Base-by-base conservation (phyloP, 805 yeast species). In the Hanseniaspora singularis region DNA sequence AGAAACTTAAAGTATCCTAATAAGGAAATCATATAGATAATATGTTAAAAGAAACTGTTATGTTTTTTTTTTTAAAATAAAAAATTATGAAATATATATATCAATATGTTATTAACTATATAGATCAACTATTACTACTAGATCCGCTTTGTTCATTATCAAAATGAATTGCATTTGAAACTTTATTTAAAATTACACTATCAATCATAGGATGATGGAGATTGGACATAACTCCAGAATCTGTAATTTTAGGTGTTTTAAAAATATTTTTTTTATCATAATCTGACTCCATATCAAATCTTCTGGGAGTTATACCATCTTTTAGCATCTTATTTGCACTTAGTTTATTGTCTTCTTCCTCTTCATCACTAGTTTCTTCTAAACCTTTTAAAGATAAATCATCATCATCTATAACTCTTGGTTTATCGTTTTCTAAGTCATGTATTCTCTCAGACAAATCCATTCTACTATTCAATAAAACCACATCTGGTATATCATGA, bases 341-440 rank as follows among this genome's bases (percentile, higher is more conserved):
- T n/a, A n/a, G n/a, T n/a, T 28, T 33, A 15, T 15, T 20, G 3
- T 16, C 27, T 12, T 23, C 23, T 0, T 34, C 19, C 11, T 43
- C 48, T 12, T 44, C 48, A 31, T 44, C 48, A 24, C 48, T 44
- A 8, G 48, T 44, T 37, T 44, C 48, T 2, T 44, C 48, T 18
- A 44, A 32, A 3, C 48, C 48, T 22, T 37, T 44, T 14, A 44
- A 31, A 2, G 48, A 44, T 3, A 44, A 23, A 15, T 44, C 48
- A 11, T 44, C 43, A 10, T 40, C 48, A 14, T 44, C 48, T 22
- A 44, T 28, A 12, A 37, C 38, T 23, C 41, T 30, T 24, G 48
- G 37, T 14, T 30, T 19, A 4, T 16, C 33, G 9, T 30, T 14
- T 5, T 6, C 38, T 2, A 36, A 22, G 9, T 28, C 33, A 28